Base-by-base conservation (phyloP, 2,329 filamentous ascomycete species). In the Didymella pinodella region DNA sequence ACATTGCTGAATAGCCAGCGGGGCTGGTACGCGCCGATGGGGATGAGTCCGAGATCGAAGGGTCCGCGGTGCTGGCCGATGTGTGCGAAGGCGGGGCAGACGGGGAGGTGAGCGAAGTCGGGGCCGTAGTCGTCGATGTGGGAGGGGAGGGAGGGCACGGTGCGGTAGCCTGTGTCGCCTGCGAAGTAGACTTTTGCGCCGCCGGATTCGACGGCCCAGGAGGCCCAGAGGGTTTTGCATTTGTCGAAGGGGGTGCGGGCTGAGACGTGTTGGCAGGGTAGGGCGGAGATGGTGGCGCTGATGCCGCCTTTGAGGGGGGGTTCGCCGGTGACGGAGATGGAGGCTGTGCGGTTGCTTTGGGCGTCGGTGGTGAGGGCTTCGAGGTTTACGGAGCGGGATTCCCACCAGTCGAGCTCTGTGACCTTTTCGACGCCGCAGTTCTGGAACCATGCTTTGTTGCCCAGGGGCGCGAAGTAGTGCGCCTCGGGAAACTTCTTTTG, bases 341-440 rank as follows among this genome's bases (percentile, higher is more conserved):
- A 65, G 40, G 48, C 58, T 10, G 48, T 57, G 45, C 48, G 48
- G n/a, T 29, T 16, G 38, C 44, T 48, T 8, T 26, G 44, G 28
- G 46, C 49, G 34, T 34, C 25, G 14, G n/a, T 12, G 1, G 22
- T 10, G 1, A 53, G 34, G 3, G 47, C 73, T 14, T 84, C 82
- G 26, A 97, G 78, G 0, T 81, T 86, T n/a, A 97, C 77, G 47
- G 94, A 88, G 6, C 87, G 84, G 63, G 91, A 89, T 67, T 96
- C 89, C 94, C 94, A 97, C 94, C 94, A 97, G 78, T 98, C 94
- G 70, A 97, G 77, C 79, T 97, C 93, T 0, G 92, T 96, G 43
- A 94, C 89, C 59, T 92, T 91, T 0, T 1, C 84, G 11, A 97
- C 86, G 1, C 91, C 92, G 26, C 82, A 83, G 3, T 82, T 79